Evolutionary conservation across 257 asterid species (phyloP).

Genomic region (Nicotiana tomentosiformis): DNA sequence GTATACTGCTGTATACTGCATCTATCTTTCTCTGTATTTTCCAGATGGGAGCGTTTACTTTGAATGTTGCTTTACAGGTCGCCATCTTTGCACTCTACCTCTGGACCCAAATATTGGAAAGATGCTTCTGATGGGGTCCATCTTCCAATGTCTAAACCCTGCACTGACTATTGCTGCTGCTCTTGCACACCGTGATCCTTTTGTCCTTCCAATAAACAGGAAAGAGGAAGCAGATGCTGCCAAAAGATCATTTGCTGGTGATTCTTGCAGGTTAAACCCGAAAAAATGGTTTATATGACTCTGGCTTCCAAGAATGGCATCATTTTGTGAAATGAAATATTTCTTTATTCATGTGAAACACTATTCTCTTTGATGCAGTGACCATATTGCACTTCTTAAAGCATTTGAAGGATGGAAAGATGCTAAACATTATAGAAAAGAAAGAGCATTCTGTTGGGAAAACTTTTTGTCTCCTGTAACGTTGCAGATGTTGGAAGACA

Average conservation of each 20-base stretch:
- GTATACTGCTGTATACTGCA: constrained; percentile 19
- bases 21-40: not conserved
- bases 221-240: constrained; percentile 92
- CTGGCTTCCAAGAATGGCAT: constrained; percentile 7
- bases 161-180: constrained; percentile 96
- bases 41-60: not conserved
- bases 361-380: constrained; percentile 39
- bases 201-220: constrained; percentile 85
- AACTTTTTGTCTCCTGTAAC: constrained; percentile 76
- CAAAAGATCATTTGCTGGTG: constrained; percentile 86
- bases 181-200: constrained; percentile 86
- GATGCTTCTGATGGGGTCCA: constrained; percentile 98
- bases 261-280: constrained; percentile 81
- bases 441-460: constrained; percentile 78
- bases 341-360: constrained; percentile 12
- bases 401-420: constrained; percentile 96
- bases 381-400: constrained; percentile 88
- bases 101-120: constrained; percentile 97
- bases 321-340: not conserved
- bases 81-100: constrained; percentile 85
- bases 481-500: constrained; percentile 86
- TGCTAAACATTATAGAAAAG: constrained; percentile 58
- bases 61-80: constrained; percentile 41
- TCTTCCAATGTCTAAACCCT: constrained; percentile 90
- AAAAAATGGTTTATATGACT: constrained; percentile 1